Evolutionary conservation across 2,329 filamentous ascomycete genomes (phyloP).

Genomic region (Metarhizium brunneum): DNA sequence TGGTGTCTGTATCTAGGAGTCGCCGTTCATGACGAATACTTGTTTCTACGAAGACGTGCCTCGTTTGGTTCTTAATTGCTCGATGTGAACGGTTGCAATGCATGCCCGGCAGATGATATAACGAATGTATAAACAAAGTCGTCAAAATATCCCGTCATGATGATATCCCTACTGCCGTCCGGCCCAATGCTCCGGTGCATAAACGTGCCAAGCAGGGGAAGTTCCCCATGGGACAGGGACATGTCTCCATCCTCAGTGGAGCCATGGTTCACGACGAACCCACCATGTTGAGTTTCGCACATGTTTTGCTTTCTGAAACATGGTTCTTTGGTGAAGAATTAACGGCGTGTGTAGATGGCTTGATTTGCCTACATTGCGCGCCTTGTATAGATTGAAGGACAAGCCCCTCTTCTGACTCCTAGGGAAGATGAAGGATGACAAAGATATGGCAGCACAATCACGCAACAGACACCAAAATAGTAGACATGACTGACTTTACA

Average conservation of each 20-base stretch:
- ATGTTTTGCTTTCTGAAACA: too few species aligned
- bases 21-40: slow-evolving; percentile 21
- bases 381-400: too few species aligned
- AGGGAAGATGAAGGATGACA: not conserved
- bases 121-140: too few species aligned
- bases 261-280: not conserved
- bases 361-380: too few species aligned
- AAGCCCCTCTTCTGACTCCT: not conserved
- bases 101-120: not conserved
- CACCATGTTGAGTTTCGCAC: not conserved
- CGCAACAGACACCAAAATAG: not conserved
- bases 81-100: not conserved
- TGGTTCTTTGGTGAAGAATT: too few species aligned
- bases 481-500: not conserved
- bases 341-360: too few species aligned
- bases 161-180: slow-evolving; percentile 1
- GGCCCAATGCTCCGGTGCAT: slow-evolving; percentile 3
- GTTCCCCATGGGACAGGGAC: not conserved
- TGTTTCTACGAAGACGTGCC: not conserved
- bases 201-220: not conserved
- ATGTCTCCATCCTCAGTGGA: not conserved
- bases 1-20: slow-evolving; percentile 27
- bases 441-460: not conserved
- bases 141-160: not conserved
- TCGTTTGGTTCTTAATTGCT: not conserved